Evolutionary conservation across 352 stramenopile genomes (phyloP).

Genomic region (Globisporangium middletonii): DNA sequence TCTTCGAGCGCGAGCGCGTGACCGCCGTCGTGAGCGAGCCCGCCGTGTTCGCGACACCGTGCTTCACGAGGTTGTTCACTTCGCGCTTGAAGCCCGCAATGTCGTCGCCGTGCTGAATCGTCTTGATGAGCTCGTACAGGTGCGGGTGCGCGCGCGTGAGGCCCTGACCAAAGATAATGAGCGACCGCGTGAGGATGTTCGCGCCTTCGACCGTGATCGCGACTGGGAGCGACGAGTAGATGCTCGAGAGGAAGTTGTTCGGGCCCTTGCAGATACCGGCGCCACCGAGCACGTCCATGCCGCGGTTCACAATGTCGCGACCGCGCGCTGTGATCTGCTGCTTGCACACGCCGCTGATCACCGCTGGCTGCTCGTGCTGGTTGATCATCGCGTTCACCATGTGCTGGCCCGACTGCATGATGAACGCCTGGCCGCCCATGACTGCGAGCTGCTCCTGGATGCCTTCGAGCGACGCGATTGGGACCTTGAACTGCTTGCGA

Average conservation of each 20-base stretch:
- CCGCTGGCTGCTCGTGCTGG: slow-evolving; percentile 97
- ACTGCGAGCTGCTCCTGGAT: slow-evolving; percentile 96
- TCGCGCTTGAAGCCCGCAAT: slow-evolving; percentile 92
- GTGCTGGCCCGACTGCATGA: slow-evolving; percentile 93
- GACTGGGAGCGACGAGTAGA: slow-evolving; percentile 96
- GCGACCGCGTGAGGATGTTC: slow-evolving; percentile 96
- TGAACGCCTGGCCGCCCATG: slow-evolving; percentile 92
- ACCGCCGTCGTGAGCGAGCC: slow-evolving; percentile 88
- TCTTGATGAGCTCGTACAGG: slow-evolving; percentile 96
- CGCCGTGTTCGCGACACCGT: slow-evolving; percentile 91
- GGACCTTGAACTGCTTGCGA: slow-evolving; percentile 98
- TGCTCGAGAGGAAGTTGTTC: slow-evolving; percentile 95
- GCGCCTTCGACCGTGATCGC: slow-evolving; percentile 97
- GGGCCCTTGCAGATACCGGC: slow-evolving; percentile 96
- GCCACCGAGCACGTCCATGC: slow-evolving; percentile 97
- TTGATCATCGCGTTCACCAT: slow-evolving; percentile 99
- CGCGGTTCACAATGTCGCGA: slow-evolving; percentile 93
- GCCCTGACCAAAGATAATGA: slow-evolving; percentile 98
- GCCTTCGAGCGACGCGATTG: slow-evolving; percentile 96
- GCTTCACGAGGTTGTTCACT: slow-evolving; percentile 92
- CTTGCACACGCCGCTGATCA: slow-evolving; percentile 98
- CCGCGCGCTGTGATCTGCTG: slow-evolving; percentile 97
- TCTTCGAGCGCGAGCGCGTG: slow-evolving; percentile 90
- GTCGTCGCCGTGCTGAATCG: slow-evolving; percentile 94
- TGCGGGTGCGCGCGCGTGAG: slow-evolving; percentile 97